These are phyloP conservation scores for Morella rubra DNA, from an alignment of 306 rosid genomes.

Conservation along the genomic window DNA sequence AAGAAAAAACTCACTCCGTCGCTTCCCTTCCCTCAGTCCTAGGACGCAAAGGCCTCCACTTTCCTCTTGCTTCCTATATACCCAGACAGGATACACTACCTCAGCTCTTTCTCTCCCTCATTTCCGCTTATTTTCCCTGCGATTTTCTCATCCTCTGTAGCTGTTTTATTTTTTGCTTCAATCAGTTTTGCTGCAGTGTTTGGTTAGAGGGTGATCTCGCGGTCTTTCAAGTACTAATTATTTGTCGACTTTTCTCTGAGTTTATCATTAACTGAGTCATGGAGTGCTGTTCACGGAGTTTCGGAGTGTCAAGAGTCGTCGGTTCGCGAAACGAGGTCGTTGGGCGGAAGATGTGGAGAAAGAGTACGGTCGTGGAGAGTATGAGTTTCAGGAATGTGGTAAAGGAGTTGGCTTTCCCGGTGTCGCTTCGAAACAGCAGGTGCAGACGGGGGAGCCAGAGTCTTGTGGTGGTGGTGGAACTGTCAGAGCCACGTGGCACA, in stretches of 20 bases:
- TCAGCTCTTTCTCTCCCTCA: background rate
- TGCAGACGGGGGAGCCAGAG: slow-evolving; percentile 35
- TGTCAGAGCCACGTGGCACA: slow-evolving; percentile 46
- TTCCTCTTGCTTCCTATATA: background rate
- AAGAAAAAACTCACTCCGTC: too few species aligned
- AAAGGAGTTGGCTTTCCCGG: slow-evolving; percentile 43
- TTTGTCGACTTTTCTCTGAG: slow-evolving; percentile 43
- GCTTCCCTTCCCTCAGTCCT: too few species aligned
- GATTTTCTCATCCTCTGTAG: too few species aligned
- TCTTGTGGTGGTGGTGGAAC: slow-evolving; percentile 30
- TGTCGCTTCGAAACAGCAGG: slow-evolving; percentile 31
- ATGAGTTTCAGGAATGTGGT: slow-evolving; percentile 43
- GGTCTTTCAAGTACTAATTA: slow-evolving; percentile 12
- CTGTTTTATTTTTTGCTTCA: background rate
- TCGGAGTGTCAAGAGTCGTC: slow-evolving; percentile 41
- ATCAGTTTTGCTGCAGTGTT: slow-evolving; percentile 1
- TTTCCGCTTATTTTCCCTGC: too few species aligned
- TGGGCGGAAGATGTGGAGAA: slow-evolving; percentile 44
- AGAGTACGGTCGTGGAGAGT: slow-evolving; percentile 27
- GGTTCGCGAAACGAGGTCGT: slow-evolving; percentile 38
- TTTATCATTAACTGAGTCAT: slow-evolving; percentile 29
- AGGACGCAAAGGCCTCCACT: background rate
- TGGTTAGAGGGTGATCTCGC: slow-evolving; percentile 6
- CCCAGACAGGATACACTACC: background rate
- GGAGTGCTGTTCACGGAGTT: slow-evolving; percentile 52